Percentiles rank a stretch among this genome's conserved stretches.
Conservation (phyloP, 768 basidiomycete genomes). For the Macrolepiota fuliginosa region DNA sequence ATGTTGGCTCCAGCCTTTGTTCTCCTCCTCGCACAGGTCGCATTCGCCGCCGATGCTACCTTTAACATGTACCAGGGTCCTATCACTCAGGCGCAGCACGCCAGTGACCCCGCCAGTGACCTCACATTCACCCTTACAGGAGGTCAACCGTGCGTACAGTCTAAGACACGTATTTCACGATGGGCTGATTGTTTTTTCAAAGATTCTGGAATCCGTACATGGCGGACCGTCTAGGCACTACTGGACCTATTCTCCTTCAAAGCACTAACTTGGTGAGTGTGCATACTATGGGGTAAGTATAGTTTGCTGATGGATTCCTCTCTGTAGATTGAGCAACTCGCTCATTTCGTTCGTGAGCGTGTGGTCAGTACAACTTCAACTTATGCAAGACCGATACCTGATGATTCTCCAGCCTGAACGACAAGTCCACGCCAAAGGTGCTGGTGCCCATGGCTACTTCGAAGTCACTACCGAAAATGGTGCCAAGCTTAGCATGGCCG, state of each 20-base stretch:
- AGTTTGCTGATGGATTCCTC: background rate
- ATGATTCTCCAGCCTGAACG: slow-evolving; percentile 24
- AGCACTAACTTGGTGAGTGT: slow-evolving; percentile 15
- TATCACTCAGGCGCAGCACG: background rate
- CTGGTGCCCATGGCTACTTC: slow-evolving; percentile 52
- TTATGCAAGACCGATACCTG: background rate
- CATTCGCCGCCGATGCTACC: background rate
- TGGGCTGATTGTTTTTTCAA: background rate
- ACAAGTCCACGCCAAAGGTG: slow-evolving; percentile 34
- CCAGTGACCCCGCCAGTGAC: slow-evolving; percentile 10
- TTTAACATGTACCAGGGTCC: slow-evolving; percentile 5
- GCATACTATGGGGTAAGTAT: background rate
- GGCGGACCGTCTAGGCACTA: slow-evolving; percentile 14
- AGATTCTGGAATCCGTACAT: slow-evolving; percentile 15
- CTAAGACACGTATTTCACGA: background rate
- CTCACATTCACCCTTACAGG: slow-evolving; percentile 14
- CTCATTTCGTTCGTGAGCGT: slow-evolving; percentile 19
- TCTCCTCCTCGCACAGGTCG: slow-evolving; percentile 7
- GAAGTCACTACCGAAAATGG: slow-evolving; percentile 45
- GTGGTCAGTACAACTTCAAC: slow-evolving; percentile 9
- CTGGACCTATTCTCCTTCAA: slow-evolving; percentile 14
- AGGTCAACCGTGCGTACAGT: slow-evolving; percentile 14
- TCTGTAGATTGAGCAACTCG: slow-evolving; percentile 16
- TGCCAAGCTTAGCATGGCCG: slow-evolving; percentile 32
- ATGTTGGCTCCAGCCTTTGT: background rate